These are phyloP conservation scores for Fragilariopsis cylindrus DNA, from an alignment of 108 stramenopile genomes.

Conservation along the genomic window DNA sequence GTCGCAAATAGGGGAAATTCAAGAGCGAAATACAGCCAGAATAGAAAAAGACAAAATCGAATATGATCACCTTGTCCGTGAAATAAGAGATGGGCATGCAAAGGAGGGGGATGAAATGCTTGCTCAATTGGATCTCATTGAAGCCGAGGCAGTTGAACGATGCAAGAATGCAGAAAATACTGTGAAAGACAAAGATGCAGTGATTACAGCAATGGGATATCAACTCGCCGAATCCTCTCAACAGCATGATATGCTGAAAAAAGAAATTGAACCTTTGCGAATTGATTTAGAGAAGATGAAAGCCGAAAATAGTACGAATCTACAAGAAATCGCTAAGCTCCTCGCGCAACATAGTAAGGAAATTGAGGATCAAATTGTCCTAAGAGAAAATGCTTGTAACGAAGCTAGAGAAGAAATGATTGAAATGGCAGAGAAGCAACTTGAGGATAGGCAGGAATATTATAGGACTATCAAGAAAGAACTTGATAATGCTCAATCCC, in stretches of 20 bases:
- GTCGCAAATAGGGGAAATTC: constrained; percentile 5
- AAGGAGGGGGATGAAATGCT: constrained; percentile 57
- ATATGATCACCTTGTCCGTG: constrained; percentile 26
- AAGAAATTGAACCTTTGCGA: constrained; percentile 10
- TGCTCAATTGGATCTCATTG: constrained; percentile 57
- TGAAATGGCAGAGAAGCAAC: constrained; percentile 52
- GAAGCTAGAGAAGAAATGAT: constrained; percentile 54
- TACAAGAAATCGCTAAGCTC: constrained; percentile 22
- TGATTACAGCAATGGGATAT: constrained; percentile 45
- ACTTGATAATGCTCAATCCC: constrained; percentile 37
- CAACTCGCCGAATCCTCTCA: constrained; percentile 47
- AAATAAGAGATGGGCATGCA: constrained; percentile 40
- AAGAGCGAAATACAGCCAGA: not conserved
- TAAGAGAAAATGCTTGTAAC: constrained; percentile 43
- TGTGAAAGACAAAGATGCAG: constrained; percentile 52
- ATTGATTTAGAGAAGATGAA: constrained; percentile 16
- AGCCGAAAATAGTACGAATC: constrained; percentile 15
- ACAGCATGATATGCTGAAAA: constrained; percentile 5
- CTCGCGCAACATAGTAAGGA: constrained; percentile 33
- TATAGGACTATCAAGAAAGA: constrained; percentile 54
- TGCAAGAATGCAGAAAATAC: constrained; percentile 24
- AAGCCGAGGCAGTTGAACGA: constrained; percentile 49
- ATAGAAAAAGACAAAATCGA: constrained; percentile 29
- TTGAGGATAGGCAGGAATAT: constrained; percentile 45
- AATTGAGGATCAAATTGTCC: constrained; percentile 29